A percentile compares a stretch with the other conserved stretches of the same genome.
Conservation (phyloP, 202 grass and related monocot genomes). For the Zoysia matrella region DNA sequence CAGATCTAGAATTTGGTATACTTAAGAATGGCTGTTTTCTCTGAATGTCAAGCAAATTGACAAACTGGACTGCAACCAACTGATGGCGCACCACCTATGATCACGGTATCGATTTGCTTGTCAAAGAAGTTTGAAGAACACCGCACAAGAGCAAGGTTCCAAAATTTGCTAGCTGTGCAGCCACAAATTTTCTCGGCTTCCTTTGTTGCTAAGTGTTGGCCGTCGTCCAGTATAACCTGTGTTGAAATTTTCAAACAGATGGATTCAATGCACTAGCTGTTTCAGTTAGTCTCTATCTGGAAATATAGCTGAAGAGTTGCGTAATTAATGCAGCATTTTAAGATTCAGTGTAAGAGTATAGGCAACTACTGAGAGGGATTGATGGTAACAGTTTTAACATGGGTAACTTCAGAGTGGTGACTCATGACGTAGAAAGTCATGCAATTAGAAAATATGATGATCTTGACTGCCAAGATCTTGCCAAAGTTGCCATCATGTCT, state of each 20-base stretch:
- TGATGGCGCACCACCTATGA: neutral
- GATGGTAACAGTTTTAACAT: neutral
- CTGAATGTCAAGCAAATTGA: neutral
- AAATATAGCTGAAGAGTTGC: too few relatives aligned
- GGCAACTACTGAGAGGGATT: slow-evolving; percentile 8
- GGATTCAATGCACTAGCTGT: neutral
- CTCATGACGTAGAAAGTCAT: slow-evolving; percentile 16
- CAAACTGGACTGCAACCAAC: neutral
- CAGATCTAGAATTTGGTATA: neutral
- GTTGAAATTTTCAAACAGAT: slow-evolving; percentile 31
- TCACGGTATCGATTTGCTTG: neutral
- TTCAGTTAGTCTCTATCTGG: neutral
- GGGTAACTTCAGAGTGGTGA: neutral
- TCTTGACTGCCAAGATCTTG: neutral
- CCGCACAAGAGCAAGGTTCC: neutral
- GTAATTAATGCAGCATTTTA: neutral
- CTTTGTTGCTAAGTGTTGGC: neutral
- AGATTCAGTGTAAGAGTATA: slow-evolving; percentile 2
- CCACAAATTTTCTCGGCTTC: neutral
- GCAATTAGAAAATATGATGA: neutral
- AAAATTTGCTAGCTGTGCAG: slow-evolving; percentile 13
- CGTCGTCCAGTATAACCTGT: neutral
- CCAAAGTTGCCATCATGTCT: neutral
- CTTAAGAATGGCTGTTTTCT: neutral
- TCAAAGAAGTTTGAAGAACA: slow-evolving; percentile 28